Conservation (phyloP, 2,329 filamentous ascomycete genomes). For the Trichoderma cornu-damae region DNA sequence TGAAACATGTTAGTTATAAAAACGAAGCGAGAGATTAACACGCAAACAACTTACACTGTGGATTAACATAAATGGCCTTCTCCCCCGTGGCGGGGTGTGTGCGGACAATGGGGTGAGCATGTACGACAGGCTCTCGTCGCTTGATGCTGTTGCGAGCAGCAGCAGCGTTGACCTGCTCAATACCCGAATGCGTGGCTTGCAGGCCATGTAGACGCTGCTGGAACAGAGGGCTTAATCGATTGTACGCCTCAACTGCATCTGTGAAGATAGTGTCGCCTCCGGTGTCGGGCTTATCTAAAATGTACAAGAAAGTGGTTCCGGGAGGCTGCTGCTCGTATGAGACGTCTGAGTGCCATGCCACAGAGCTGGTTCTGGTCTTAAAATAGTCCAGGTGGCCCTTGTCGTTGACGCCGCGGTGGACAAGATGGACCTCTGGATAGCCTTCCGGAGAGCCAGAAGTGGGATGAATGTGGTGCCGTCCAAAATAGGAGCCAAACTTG, state of each 20-base stretch:
- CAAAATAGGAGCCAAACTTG: constrained; percentile 69
- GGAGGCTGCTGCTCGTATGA: constrained; percentile 86
- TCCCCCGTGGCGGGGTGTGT: constrained; percentile 80
- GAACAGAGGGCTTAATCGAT: constrained; percentile 72
- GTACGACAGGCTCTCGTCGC: constrained; percentile 68
- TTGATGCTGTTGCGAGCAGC: constrained; percentile 63
- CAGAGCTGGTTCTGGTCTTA: constrained; percentile 64
- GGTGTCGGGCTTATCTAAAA: constrained; percentile 72
- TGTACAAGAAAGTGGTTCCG: constrained; percentile 82
- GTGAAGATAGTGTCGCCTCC: constrained; percentile 84
- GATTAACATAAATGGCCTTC: constrained; percentile 78
- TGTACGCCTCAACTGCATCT: constrained; percentile 75
- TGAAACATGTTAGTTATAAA: constrained; percentile 29
- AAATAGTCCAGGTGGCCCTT: constrained; percentile 55
- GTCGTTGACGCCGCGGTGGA: constrained; percentile 60
- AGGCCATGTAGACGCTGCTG: constrained; percentile 75
- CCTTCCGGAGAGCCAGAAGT: constrained; percentile 70
- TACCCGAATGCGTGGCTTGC: constrained; percentile 72
- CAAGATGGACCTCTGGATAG: constrained; percentile 70
- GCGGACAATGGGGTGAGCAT: constrained; percentile 70
- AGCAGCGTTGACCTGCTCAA: constrained; percentile 72
- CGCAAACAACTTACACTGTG: constrained; percentile 58
- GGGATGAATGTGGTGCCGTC: constrained; percentile 75
- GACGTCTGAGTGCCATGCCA: constrained; percentile 87
- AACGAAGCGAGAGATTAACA: background rate